These are phyloP conservation scores for Mycena maculata DNA, from an alignment of 768 basidiomycete genomes.

Conservation along the genomic window DNA sequence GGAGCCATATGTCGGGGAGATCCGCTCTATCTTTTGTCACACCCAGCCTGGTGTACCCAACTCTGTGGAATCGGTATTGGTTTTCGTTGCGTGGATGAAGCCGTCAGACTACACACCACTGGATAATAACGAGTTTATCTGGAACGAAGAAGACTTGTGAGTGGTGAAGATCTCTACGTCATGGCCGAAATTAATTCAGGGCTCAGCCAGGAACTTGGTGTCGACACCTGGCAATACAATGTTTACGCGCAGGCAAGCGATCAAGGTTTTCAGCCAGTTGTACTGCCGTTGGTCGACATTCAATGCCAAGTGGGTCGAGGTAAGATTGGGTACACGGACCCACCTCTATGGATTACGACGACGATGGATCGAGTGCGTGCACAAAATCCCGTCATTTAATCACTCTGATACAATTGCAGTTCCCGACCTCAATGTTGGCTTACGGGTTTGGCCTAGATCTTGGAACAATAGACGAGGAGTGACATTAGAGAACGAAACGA, in stretches of 20 bases:
- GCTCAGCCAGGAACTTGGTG: too few relatives aligned
- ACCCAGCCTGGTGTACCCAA: background rate
- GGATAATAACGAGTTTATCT: background rate
- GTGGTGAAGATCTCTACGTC: too few relatives aligned
- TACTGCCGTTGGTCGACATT: constrained; percentile 18
- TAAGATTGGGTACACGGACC: constrained; percentile 11
- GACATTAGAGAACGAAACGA: too few relatives aligned
- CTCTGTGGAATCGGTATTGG: background rate
- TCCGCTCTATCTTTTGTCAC: background rate
- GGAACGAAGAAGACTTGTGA: background rate
- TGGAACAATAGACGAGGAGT: background rate
- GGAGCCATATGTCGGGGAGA: background rate
- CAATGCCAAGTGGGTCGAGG: constrained; percentile 32
- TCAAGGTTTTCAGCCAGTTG: background rate
- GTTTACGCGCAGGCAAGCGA: background rate
- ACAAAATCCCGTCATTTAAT: background rate
- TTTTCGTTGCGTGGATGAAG: background rate
- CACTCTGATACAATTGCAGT: background rate
- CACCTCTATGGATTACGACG: constrained; percentile 36
- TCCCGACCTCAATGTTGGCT: background rate
- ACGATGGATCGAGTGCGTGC: constrained; percentile 27
- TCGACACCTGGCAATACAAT: background rate
- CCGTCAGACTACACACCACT: background rate
- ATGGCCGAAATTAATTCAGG: too few relatives aligned
- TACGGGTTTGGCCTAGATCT: background rate